Conservation (phyloP, 2,329 filamentous ascomycete species). For the Akanthomyces muscarius region DNA sequence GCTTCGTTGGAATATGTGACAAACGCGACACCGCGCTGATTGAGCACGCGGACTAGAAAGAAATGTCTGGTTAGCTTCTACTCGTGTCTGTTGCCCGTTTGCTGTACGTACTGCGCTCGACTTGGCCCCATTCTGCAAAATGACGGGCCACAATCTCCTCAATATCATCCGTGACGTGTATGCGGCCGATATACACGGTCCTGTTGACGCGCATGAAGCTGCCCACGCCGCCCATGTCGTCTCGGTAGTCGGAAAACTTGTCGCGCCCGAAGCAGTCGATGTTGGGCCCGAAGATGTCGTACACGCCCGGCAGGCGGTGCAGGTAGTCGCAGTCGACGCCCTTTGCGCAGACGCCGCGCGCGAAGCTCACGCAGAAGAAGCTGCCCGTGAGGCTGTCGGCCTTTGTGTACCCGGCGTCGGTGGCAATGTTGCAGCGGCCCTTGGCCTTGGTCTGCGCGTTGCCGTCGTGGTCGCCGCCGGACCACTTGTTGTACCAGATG, state of each 20-base stretch:
- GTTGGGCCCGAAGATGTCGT: conserved; percentile 89
- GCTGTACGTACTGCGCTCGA: conserved; percentile 62
- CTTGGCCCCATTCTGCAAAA: conserved; percentile 93
- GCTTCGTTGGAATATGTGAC: conserved; percentile 91
- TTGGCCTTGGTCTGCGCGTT: conserved; percentile 79
- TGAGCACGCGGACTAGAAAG: conserved; percentile 66
- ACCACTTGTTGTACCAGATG: conserved; percentile 99
- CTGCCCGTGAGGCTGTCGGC: conserved; percentile 73
- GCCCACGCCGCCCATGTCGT: conserved; percentile 97
- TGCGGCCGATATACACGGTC: conserved; percentile 88
- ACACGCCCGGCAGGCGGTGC: conserved; percentile 79
- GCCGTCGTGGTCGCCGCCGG: conserved; percentile 89
- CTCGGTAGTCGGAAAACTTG: conserved; percentile 87
- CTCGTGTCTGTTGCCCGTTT: background rate
- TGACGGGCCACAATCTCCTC: conserved; percentile 93
- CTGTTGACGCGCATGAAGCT: conserved; percentile 91
- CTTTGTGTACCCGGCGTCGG: conserved; percentile 73
- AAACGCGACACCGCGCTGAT: conserved; percentile 85
- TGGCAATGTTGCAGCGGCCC: conserved; percentile 80
- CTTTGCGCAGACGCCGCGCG: conserved; percentile 75
- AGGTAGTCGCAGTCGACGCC: conserved; percentile 93
- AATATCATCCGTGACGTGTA: conserved; percentile 94
- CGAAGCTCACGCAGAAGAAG: conserved; percentile 92
- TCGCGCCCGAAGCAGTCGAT: conserved; percentile 88
- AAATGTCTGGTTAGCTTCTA: background rate